phyloP scores from a whole-genome alignment of 352 stramenopile species.

The Globisporangium ultimum region DNA sequence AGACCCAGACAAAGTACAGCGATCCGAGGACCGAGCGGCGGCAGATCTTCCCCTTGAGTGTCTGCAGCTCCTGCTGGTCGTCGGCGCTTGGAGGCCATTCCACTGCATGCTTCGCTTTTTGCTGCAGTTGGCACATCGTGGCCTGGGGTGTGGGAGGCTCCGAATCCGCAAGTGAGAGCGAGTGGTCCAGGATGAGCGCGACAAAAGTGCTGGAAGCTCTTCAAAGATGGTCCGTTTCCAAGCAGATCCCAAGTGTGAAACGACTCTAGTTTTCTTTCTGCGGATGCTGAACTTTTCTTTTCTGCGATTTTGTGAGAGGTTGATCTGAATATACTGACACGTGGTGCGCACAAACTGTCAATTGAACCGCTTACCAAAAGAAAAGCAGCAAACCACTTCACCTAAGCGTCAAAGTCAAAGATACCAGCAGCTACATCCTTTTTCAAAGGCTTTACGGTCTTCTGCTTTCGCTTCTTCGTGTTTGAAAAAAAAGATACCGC shows the following conservation, averaged over 20 bases:
- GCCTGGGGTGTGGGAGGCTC: neutral
- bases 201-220: no score
- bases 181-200: no score
- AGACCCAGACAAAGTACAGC: slow-evolving; percentile 28
- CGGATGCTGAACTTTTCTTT: neutral
- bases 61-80: slow-evolving; percentile 26
- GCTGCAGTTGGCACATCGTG: neutral
- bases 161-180: neutral
- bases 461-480: neutral
- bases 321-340: no score
- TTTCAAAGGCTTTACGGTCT: neutral
- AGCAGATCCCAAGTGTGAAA: neutral
- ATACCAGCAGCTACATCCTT: neutral
- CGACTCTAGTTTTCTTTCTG: neutral
- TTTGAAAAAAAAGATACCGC: neutral
- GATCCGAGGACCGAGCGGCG: slow-evolving; percentile 26
- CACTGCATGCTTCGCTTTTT: neutral
- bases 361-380: neutral
- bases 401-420: slow-evolving; percentile 12
- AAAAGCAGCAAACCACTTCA: slow-evolving; percentile 1
- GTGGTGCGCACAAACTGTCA: no score
- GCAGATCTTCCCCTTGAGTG: slow-evolving; percentile 24
- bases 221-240: no score
- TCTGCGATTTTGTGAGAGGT: neutral
- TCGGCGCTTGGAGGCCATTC: slow-evolving; percentile 16